A percentile compares a stretch with the other conserved stretches of the same genome.
Evolutionary conservation across 495 filamentous ascomycete species (phyloP).

Genomic region (Trypethelium eluteriae): DNA sequence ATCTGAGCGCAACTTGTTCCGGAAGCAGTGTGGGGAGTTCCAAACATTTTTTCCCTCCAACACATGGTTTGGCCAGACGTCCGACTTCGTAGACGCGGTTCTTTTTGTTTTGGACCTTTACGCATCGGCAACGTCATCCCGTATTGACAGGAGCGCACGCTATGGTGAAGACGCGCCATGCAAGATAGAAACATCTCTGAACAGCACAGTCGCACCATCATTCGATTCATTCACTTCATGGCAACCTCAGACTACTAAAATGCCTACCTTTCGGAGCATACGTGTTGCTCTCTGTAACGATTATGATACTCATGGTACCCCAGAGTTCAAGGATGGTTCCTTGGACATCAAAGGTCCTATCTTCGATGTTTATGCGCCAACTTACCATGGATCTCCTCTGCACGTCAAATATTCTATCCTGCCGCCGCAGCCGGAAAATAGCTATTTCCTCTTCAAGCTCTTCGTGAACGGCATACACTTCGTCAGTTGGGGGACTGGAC

Average conservation of each 20-base stretch:
- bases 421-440: neutral
- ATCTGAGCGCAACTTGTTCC: too few relatives aligned
- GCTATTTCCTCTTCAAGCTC: conserved; percentile 41
- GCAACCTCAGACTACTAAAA: neutral
- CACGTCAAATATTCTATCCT: conserved; percentile 6
- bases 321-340: conserved; percentile 3
- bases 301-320: neutral
- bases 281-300: conserved; percentile 4
- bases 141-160: neutral
- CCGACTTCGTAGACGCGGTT: too few relatives aligned
- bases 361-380: conserved; percentile 2
- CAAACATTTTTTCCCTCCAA: too few relatives aligned
- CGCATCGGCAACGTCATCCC: neutral
- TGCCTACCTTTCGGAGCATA: conserved; percentile 3
- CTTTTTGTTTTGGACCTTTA: neutral
- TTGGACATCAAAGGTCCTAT: neutral
- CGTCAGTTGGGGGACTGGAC: conserved; percentile 37
- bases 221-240: too few relatives aligned
- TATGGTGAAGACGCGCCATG: too few relatives aligned
- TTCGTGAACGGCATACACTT: conserved; percentile 33
- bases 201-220: too few relatives aligned
- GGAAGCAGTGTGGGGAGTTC: too few relatives aligned
- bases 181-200: too few relatives aligned
- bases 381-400: neutral
- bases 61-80: too few relatives aligned